A percentile compares a stretch with the other conserved stretches of the same genome.
These are phyloP conservation scores for Penicillium turbatum DNA, from an alignment of 495 filamentous ascomycete genomes.

Conservation along the genomic window DNA sequence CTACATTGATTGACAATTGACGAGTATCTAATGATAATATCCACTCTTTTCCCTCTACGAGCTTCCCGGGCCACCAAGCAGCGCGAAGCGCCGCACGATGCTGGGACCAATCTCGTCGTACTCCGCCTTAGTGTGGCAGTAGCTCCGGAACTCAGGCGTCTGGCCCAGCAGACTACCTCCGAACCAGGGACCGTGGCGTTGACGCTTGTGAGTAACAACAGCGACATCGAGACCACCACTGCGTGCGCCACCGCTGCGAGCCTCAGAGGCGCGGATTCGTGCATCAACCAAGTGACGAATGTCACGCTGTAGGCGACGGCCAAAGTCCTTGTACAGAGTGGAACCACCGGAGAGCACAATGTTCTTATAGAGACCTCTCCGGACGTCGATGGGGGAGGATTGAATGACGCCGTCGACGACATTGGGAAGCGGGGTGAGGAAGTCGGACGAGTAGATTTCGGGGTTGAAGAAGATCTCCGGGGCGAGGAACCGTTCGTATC, in stretches of 20 bases:
- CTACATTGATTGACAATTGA: constrained; percentile 26
- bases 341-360: constrained; percentile 96
- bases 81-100: constrained; percentile 91
- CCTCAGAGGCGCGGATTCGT: constrained; percentile 84
- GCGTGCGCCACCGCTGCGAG: constrained; percentile 76
- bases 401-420: constrained; percentile 97
- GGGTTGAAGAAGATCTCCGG: constrained; percentile 99
- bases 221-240: constrained; percentile 88
- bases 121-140: constrained; percentile 97
- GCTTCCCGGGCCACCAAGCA: constrained; percentile 86
- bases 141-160: constrained; percentile 97
- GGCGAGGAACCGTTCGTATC: constrained; percentile 96
- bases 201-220: constrained; percentile 92
- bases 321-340: constrained; percentile 97
- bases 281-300: constrained; percentile 93
- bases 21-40: constrained; percentile 17
- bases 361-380: constrained; percentile 97
- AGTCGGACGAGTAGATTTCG: constrained; percentile 98
- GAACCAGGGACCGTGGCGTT: constrained; percentile 97
- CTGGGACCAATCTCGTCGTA: constrained; percentile 93
- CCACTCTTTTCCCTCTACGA: constrained; percentile 29
- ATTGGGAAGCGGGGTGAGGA: constrained; percentile 87
- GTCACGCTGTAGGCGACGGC: constrained; percentile 88
- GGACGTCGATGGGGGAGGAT: constrained; percentile 93
- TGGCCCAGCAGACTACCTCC: constrained; percentile 93